Evolutionary conservation across 75 land plant species (phyloP).

Genomic region (Adiantum capillusveneris): DNA sequence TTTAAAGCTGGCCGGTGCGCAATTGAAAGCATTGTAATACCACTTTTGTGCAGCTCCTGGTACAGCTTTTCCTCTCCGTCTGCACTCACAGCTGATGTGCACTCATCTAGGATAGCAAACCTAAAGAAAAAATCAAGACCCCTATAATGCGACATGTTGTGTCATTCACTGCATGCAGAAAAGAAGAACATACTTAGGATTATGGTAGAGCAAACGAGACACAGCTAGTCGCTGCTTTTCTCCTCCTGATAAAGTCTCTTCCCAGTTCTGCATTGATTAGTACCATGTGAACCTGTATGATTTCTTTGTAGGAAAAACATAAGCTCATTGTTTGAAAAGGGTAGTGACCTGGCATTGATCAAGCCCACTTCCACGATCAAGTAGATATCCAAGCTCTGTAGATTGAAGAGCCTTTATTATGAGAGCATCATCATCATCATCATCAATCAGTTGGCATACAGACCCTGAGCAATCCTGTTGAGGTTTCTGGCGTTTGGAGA

Average conservation of each 20-base stretch:
- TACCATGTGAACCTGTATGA: background rate
- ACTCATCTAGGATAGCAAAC: slow-evolving; percentile 41
- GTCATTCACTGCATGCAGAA: background rate
- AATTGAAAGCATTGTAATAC: slow-evolving; percentile 39
- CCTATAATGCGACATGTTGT: background rate
- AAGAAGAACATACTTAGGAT: slow-evolving; percentile 23
- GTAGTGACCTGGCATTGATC: slow-evolving; percentile 28
- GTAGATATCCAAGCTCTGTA: slow-evolving; percentile 35
- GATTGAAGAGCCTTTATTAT: slow-evolving; percentile 31
- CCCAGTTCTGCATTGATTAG: slow-evolving; percentile 34
- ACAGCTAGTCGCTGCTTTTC: slow-evolving; percentile 40
- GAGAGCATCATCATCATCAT: slow-evolving; percentile 22
- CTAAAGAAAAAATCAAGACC: slow-evolving; percentile 5
- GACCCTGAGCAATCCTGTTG: background rate
- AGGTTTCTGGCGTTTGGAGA: slow-evolving; percentile 3
- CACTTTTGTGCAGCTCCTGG: slow-evolving; percentile 16
- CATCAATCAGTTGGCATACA: slow-evolving; percentile 7
- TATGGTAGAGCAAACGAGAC: slow-evolving; percentile 32
- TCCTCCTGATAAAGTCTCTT: slow-evolving; percentile 39
- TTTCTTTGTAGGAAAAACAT: background rate
- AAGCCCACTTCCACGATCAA: slow-evolving; percentile 38
- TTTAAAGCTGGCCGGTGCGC: slow-evolving; percentile 40
- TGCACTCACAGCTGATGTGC: slow-evolving; percentile 41
- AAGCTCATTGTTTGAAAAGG: background rate
- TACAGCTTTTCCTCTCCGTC: slow-evolving; percentile 46